Evolutionary conservation across 352 stramenopile genomes (phyloP).

Genomic region (Hyaloperonospora brassicae): DNA sequence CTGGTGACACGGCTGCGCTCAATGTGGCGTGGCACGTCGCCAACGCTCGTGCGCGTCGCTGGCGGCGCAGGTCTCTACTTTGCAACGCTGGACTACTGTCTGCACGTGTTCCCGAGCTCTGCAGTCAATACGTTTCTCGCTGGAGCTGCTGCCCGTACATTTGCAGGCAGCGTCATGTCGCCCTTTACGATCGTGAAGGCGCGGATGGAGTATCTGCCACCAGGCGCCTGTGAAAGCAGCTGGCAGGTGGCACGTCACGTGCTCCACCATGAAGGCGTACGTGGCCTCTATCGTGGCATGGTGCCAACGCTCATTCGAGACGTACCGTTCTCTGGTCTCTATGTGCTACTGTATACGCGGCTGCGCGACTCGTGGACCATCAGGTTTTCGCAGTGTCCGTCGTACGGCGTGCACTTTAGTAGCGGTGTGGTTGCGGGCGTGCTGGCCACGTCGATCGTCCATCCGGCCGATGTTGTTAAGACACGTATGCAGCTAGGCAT

Average conservation of each 20-base stretch:
- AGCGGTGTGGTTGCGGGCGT: slow-evolving; percentile 71
- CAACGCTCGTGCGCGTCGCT: slow-evolving; percentile 74
- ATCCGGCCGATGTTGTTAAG: slow-evolving; percentile 83
- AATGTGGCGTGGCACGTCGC: slow-evolving; percentile 79
- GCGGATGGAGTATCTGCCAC: slow-evolving; percentile 74
- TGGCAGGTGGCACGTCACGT: slow-evolving; percentile 60
- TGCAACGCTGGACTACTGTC: slow-evolving; percentile 60
- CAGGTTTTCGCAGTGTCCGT: slow-evolving; percentile 36
- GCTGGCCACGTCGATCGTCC: slow-evolving; percentile 72
- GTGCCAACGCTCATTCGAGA: slow-evolving; percentile 79
- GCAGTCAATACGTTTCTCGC: slow-evolving; percentile 73
- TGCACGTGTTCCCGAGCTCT: slow-evolving; percentile 42
- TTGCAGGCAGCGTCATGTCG: slow-evolving; percentile 70
- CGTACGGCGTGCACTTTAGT: slow-evolving; percentile 66
- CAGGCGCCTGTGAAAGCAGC: slow-evolving; percentile 54
- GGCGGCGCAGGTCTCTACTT: slow-evolving; percentile 83
- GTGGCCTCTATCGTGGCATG: slow-evolving; percentile 80
- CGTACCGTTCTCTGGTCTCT: slow-evolving; percentile 84
- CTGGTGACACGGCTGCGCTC: slow-evolving; percentile 34
- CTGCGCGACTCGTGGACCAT: slow-evolving; percentile 41
- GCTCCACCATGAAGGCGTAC: slow-evolving; percentile 53
- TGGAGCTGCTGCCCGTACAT: slow-evolving; percentile 77
- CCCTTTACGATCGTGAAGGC: slow-evolving; percentile 84
- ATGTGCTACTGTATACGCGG: slow-evolving; percentile 80
- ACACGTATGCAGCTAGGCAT: slow-evolving; percentile 85